Base-by-base conservation (phyloP, 768 basidiomycete species). In the Crassisporium funariophilum region DNA sequence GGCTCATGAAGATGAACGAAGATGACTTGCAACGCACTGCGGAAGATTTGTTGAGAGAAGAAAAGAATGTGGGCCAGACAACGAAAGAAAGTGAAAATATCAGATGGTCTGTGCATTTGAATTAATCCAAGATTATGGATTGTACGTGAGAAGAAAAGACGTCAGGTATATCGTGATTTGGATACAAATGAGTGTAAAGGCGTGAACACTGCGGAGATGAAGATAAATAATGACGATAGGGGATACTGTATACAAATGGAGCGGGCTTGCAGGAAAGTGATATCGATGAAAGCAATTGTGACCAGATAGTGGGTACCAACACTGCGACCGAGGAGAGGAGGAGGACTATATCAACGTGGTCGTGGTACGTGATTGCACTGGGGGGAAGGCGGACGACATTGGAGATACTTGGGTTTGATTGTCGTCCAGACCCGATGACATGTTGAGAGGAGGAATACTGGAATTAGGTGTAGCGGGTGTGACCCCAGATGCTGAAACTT, bases 381-480 rank as follows among this genome's bases (percentile, higher is more conserved):
- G 58, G 10, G 89, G 89, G 67, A 91, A 91, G 33, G 88, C 89
- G 17, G 87, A 88, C 12, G 88, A 90, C 86, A 91, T 82, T 0
- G 89, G 89, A 13, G 88, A 91, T 17, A 79, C 73, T 59, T 82
- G 82, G 16, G 74, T 61, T 57, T 77, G 80, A 36, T 65, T 57
- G 22, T 72, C 73, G 19, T 79, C 76, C 21, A 65, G 53, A 29
- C 53, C 57, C 44, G 63, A 60, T 52, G 56, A 50, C 55, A 38
- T 56, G 54, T 45, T 51, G 38, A 49, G 49, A 37, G 51, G 58
- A 57, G 64, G 58, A 58, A 71, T 42, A 54, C 75, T 63, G 10
- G 75, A 62, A 54, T 67, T 74, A 13, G 68, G 79, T 49, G 76
- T 78, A 8, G 70, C 64, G 36, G 75, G 76, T 16, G 68, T 63